These are phyloP conservation scores for Plantago lanceolata DNA, from an alignment of 305 asterid species.

Conservation along the genomic window DNA sequence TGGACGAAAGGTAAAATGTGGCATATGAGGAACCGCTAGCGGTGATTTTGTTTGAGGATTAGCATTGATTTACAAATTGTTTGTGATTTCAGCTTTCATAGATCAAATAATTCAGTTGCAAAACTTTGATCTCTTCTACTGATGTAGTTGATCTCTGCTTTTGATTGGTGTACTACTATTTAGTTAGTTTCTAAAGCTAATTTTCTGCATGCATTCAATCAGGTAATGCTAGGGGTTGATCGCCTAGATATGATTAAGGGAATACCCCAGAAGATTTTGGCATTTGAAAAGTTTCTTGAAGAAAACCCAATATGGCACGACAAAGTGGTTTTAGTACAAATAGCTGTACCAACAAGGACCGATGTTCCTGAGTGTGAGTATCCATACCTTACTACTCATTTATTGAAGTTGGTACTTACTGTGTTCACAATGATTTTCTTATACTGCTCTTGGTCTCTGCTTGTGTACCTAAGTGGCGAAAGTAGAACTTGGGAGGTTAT, in stretches of 20 bases:
- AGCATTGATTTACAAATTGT: background rate
- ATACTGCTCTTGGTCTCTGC: slow-evolving; percentile 12
- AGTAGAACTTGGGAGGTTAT: background rate
- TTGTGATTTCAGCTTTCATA: background rate
- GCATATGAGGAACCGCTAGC: slow-evolving; percentile 5
- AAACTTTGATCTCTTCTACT: slow-evolving; percentile 3
- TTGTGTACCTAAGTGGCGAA: background rate
- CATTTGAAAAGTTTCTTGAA: slow-evolving; percentile 93
- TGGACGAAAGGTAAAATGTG: slow-evolving; percentile 63
- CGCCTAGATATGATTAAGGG: slow-evolving; percentile 95
- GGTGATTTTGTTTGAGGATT: background rate
- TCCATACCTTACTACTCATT: slow-evolving; percentile 27
- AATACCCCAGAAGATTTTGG: slow-evolving; percentile 91
- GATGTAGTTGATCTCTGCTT: slow-evolving; percentile 4
- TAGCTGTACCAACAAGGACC: slow-evolving; percentile 94
- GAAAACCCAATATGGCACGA: slow-evolving; percentile 88
- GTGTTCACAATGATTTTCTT: background rate
- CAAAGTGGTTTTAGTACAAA: slow-evolving; percentile 84
- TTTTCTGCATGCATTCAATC: slow-evolving; percentile 23
- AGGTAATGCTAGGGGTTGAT: slow-evolving; percentile 97
- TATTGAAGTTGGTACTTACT: slow-evolving; percentile 18
- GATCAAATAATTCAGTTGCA: background rate
- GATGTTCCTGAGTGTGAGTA: slow-evolving; percentile 95
- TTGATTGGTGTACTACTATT: slow-evolving; percentile 7
- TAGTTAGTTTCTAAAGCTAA: slow-evolving; percentile 9